Conservation (phyloP, 371 early-diverging fungal species). For the Syncephalastrum racemosum region DNA sequence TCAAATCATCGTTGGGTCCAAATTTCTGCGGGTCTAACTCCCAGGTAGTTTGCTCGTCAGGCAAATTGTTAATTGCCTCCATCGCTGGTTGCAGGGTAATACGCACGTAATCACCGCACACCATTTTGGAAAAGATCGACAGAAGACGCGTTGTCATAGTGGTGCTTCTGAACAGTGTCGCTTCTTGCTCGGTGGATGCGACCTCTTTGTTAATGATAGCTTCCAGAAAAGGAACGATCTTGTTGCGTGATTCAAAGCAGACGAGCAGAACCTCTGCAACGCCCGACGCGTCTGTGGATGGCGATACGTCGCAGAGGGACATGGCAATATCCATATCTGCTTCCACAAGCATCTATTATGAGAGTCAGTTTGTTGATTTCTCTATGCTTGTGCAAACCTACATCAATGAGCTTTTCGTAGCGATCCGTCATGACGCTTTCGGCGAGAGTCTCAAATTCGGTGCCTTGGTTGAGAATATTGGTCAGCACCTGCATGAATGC, state of each 20-base stretch:
- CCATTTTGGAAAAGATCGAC: slow-evolving; percentile 72
- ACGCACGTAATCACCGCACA: slow-evolving; percentile 81
- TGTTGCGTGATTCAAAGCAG: slow-evolving; percentile 76
- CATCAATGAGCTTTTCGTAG: slow-evolving; percentile 75
- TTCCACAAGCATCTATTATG: slow-evolving; percentile 54
- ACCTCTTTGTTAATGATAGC: slow-evolving; percentile 83
- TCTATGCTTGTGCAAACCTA: slow-evolving; percentile 18
- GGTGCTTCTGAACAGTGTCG: slow-evolving; percentile 90
- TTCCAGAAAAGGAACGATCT: slow-evolving; percentile 69
- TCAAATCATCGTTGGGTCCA: slow-evolving; percentile 55
- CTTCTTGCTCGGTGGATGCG: slow-evolving; percentile 73
- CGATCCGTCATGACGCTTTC: slow-evolving; percentile 74
- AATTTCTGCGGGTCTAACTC: slow-evolving; percentile 86
- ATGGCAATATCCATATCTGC: slow-evolving; percentile 74
- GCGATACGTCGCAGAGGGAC: slow-evolving; percentile 85
- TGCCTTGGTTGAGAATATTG: slow-evolving; percentile 84
- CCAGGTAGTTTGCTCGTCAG: slow-evolving; percentile 54
- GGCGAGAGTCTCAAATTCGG: slow-evolving; percentile 81
- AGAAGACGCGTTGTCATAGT: slow-evolving; percentile 87
- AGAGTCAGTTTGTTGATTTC: not conserved
- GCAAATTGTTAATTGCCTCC: slow-evolving; percentile 48
- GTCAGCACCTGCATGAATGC: slow-evolving; percentile 92
- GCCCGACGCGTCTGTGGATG: slow-evolving; percentile 81
- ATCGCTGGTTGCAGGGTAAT: slow-evolving; percentile 79
- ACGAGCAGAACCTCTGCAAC: slow-evolving; percentile 73